A percentile compares a stretch with the other conserved stretches of the same genome.
Conservation (phyloP, 2,329 filamentous ascomycete species). For the Fusarium odoratissimum region DNA sequence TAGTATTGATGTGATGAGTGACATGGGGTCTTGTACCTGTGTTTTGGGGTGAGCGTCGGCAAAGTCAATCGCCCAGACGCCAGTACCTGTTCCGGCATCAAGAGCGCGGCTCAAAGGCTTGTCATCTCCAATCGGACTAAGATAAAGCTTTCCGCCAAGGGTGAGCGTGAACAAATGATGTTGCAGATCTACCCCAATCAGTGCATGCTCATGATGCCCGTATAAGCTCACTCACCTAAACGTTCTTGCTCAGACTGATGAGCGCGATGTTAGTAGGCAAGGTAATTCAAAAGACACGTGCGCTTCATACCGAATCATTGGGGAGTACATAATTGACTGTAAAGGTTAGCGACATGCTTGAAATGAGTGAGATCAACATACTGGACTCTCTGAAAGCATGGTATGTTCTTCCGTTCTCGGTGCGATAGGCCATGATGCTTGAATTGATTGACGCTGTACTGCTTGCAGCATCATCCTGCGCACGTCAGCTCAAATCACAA, state of each 20-base stretch:
- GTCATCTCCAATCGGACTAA: slow-evolving; percentile 42
- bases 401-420: slow-evolving; percentile 54
- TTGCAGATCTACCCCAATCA: slow-evolving; percentile 47
- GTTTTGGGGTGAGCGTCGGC: slow-evolving; percentile 48
- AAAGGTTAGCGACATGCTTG: not conserved
- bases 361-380: not conserved
- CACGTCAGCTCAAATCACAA: not conserved
- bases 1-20: fast-evolving
- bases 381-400: slow-evolving; percentile 49
- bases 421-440: slow-evolving; percentile 52
- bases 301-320: slow-evolving; percentile 44
- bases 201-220: fast-evolving
- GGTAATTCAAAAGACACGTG: not conserved
- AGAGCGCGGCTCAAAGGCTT: slow-evolving; percentile 49
- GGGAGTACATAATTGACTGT: slow-evolving; percentile 46
- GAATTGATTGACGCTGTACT: slow-evolving; percentile 50
- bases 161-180: slow-evolving; percentile 52
- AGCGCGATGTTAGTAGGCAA: slow-evolving; percentile 18
- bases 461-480: slow-evolving; percentile 42
- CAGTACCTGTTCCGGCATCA: slow-evolving; percentile 63
- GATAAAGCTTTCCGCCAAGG: slow-evolving; percentile 46
- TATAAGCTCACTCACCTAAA: slow-evolving; percentile 34
- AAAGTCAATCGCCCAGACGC: slow-evolving; percentile 60
- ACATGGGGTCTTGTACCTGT: slow-evolving; percentile 17
- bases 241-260: slow-evolving; percentile 48